These are phyloP conservation scores for Citrullus amarus DNA, from an alignment of 306 rosid species.

Conservation along the genomic window DNA sequence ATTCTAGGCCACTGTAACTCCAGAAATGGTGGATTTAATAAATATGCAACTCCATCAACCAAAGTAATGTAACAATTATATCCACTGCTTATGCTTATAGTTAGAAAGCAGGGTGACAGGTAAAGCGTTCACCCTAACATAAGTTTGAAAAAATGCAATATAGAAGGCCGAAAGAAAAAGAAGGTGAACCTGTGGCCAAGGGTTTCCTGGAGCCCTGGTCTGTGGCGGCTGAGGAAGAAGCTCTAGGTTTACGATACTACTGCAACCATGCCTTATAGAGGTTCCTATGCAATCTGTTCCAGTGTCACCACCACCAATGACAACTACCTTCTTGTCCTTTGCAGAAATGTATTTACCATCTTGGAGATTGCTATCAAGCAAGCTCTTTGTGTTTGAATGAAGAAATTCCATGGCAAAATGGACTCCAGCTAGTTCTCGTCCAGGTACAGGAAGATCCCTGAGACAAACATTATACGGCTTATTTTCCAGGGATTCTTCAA, in stretches of 20 bases:
- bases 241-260: constrained; percentile 38
- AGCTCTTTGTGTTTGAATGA: constrained; percentile 90
- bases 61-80: background rate
- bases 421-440: constrained; percentile 79
- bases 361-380: constrained; percentile 79
- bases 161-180: background rate
- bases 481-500: background rate
- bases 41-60: background rate
- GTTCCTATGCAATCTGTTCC: constrained; percentile 99
- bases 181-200: constrained; percentile 85
- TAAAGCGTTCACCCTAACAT: background rate
- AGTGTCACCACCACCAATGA: constrained; percentile 98
- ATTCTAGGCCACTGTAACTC: constrained; percentile 86
- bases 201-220: constrained; percentile 88
- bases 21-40: background rate
- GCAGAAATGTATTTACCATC: constrained; percentile 90
- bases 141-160: background rate
- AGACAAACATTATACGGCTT: constrained; percentile 3
- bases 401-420: constrained; percentile 99
- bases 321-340: constrained; percentile 84
- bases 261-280: constrained; percentile 91
- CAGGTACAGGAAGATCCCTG: constrained; percentile 98
- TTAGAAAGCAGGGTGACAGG: background rate
- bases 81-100: background rate
- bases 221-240: constrained; percentile 81